These are phyloP conservation scores for Botryotinia narcissicola DNA, from an alignment of 2,329 filamentous ascomycete species.

Conservation along the genomic window DNA sequence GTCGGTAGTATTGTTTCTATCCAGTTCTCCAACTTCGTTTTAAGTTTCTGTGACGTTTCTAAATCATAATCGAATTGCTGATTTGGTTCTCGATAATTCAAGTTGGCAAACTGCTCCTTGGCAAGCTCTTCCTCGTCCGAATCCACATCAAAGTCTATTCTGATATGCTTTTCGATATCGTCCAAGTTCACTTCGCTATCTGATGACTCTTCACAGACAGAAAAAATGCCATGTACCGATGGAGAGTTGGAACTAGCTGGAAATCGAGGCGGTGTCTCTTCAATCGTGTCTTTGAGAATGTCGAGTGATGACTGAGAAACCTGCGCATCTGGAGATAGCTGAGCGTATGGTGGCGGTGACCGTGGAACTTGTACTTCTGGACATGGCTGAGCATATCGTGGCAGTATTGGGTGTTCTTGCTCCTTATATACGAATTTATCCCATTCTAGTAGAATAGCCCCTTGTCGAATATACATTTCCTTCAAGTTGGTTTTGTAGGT, in stretches of 20 bases:
- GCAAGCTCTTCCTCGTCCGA: slow-evolving; percentile 8
- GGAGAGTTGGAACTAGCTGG: not conserved
- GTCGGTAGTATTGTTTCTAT: not conserved
- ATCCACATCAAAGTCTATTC: not conserved
- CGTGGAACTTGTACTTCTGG: not conserved
- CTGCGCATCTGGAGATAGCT: not conserved
- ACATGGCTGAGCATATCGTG: not conserved
- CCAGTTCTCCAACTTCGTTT: not conserved
- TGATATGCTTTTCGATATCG: not conserved
- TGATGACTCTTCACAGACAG: not conserved
- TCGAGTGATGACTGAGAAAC: not conserved
- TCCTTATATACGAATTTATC: not conserved
- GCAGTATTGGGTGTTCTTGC: not conserved
- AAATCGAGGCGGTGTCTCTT: not conserved
- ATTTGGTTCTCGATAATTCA: slow-evolving; percentile 9
- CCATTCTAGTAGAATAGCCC: not conserved
- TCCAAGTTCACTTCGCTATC: not conserved
- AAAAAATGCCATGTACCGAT: not conserved
- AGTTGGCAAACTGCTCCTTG: too few species aligned
- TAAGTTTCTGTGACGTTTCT: not conserved
- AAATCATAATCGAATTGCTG: not conserved
- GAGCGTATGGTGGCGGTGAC: not conserved
- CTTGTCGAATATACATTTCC: not conserved
- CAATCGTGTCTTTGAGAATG: not conserved
- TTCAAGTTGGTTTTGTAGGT: not conserved